phyloP scores from a whole-genome alignment of 148 eudicot genomes.

The Rhododendron henanense region DNA sequence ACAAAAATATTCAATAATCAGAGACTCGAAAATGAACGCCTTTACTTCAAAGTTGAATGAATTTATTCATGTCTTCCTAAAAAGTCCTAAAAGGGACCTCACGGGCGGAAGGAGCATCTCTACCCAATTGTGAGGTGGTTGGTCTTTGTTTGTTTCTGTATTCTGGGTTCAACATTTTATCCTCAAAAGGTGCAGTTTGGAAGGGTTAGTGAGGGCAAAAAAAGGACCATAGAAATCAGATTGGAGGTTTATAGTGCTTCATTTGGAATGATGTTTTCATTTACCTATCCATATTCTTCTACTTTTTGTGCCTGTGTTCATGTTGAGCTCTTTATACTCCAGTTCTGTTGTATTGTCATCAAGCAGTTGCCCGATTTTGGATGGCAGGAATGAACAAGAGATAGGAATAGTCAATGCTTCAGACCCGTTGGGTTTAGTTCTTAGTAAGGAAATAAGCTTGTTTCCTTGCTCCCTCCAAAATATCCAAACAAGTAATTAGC shows the following conservation, averaged over 20 bases:
- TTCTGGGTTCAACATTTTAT: not conserved
- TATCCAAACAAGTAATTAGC: not conserved
- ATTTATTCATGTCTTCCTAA: not conserved
- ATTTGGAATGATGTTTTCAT: not conserved
- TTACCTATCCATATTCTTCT: not conserved
- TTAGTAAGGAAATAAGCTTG: not conserved
- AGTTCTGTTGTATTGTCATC: too few species aligned
- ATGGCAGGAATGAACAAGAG: not conserved
- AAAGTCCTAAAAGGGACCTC: not conserved
- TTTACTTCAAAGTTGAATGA: not conserved
- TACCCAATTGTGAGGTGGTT: not conserved
- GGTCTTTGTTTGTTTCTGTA: not conserved
- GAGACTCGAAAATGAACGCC: not conserved
- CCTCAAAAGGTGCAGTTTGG: not conserved
- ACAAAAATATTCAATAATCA: not conserved
- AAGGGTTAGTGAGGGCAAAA: not conserved
- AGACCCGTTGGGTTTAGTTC: not conserved
- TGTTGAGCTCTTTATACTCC: not conserved
- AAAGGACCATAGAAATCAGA: not conserved
- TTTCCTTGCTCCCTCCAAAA: not conserved
- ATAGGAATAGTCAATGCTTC: not conserved
- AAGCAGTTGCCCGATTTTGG: not conserved
- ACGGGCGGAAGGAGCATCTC: not conserved
- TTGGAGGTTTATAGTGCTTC: slow-evolving; percentile 3
- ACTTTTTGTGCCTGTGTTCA: not conserved